phyloP scores from a whole-genome alignment of 164 flowering plant species.

The Euptelea pleiosperma region DNA sequence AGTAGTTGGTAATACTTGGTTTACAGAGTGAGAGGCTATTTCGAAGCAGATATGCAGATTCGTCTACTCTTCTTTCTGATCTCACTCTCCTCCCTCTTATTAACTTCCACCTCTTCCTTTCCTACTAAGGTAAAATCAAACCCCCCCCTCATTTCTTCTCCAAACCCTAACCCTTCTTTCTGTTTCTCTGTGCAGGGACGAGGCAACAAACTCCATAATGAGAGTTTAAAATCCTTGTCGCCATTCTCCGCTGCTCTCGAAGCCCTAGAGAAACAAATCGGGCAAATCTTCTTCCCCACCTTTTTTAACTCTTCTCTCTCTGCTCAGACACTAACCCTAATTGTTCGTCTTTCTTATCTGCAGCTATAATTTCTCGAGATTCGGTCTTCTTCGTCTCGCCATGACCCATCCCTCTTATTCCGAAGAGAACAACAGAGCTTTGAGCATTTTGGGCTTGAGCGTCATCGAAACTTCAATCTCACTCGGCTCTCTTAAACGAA shows the following conservation, averaged over 20 bases:
- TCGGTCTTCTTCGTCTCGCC: constrained; percentile 52
- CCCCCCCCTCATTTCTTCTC: background rate
- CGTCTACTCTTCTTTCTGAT: background rate
- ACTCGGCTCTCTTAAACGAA: constrained; percentile 25
- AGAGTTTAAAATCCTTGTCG: constrained; percentile 11
- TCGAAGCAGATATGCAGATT: no score
- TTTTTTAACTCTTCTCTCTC: background rate
- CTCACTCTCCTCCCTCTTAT: background rate
- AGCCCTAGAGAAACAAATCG: constrained; percentile 48
- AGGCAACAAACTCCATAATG: constrained; percentile 1
- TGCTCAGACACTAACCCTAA: no score
- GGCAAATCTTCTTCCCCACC: constrained; percentile 20
- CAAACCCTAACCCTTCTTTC: background rate
- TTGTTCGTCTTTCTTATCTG: constrained; percentile 1
- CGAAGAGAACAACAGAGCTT: constrained; percentile 61
- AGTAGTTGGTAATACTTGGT: no score
- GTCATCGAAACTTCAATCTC: constrained; percentile 46
- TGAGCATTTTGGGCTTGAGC: constrained; percentile 52
- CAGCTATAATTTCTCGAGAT: constrained; percentile 51
- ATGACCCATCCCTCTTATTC: constrained; percentile 82
- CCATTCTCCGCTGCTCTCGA: constrained; percentile 45
- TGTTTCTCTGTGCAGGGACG: background rate
- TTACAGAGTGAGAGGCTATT: no score
- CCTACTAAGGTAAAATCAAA: background rate
- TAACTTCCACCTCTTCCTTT: background rate